Conservation (phyloP, 352 stramenopile species). For the Phytopythium delawarense region DNA sequence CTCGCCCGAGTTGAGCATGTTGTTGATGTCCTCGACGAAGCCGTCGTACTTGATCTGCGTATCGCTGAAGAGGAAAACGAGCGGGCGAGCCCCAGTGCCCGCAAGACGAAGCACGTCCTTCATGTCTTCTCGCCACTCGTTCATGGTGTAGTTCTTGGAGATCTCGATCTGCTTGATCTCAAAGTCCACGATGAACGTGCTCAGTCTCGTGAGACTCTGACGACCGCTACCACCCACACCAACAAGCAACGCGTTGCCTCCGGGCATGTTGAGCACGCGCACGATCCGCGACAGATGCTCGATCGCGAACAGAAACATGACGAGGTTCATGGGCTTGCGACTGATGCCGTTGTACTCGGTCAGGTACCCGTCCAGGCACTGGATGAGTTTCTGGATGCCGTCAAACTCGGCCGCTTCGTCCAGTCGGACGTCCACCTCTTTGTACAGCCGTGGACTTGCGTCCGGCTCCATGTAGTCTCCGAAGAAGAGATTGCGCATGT, state of each 20-base stretch:
- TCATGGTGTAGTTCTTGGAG: conserved; percentile 93
- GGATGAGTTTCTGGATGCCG: conserved; percentile 77
- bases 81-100: conserved; percentile 76
- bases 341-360: conserved; percentile 91
- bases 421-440: conserved; percentile 70
- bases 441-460: conserved; percentile 71
- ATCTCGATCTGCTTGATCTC: conserved; percentile 94
- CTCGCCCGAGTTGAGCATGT: conserved; percentile 95
- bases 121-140: conserved; percentile 94
- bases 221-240: conserved; percentile 91
- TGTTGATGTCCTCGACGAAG: conserved; percentile 97
- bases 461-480: conserved; percentile 89
- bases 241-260: conserved; percentile 91
- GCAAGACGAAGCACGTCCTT: conserved; percentile 90
- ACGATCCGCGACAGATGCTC: conserved; percentile 92
- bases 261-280: conserved; percentile 93
- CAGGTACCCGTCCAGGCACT: conserved; percentile 88
- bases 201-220: conserved; percentile 90
- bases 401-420: conserved; percentile 49
- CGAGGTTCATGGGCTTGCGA: conserved; percentile 94
- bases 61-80: conserved; percentile 95
- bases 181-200: conserved; percentile 92
- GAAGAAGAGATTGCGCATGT: conserved; percentile 93
- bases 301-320: conserved; percentile 96
- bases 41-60: conserved; percentile 95